Evolutionary conservation across 257 asterid genomes (phyloP).

Genomic region (Solanum rostratum): DNA sequence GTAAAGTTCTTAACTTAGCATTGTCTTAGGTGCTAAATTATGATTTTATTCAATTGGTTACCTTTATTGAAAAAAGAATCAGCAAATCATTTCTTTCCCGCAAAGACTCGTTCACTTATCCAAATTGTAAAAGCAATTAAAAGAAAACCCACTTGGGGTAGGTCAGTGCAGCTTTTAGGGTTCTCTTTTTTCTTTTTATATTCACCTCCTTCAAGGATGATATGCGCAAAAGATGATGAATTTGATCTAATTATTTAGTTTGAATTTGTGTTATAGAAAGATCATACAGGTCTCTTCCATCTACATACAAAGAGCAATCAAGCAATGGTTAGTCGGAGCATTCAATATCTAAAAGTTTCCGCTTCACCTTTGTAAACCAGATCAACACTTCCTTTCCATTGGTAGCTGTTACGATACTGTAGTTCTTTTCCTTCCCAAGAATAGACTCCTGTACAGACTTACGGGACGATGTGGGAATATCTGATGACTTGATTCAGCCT

Average conservation of each 20-base stretch:
- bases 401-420: neutral
- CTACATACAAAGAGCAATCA: neutral
- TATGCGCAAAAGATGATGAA: neutral
- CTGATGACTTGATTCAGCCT: neutral
- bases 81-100: neutral
- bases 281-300: neutral
- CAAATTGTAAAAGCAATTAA: neutral
- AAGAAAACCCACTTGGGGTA: neutral
- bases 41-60: neutral
- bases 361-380: neutral
- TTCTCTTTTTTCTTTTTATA: neutral
- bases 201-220: neutral
- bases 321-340: neutral
- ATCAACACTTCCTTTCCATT: neutral
- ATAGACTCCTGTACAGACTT: neutral
- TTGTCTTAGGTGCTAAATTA: neutral
- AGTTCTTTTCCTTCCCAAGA: neutral
- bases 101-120: neutral
- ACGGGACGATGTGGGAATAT: neutral
- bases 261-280: neutral
- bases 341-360: neutral
- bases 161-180: neutral
- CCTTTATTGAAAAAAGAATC: neutral
- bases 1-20: neutral
- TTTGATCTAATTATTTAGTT: neutral